A percentile compares a stretch with the other conserved stretches of the same genome.
Evolutionary conservation across 2,329 filamentous ascomycete genomes (phyloP).

Genomic region (Fusarium lateritium): DNA sequence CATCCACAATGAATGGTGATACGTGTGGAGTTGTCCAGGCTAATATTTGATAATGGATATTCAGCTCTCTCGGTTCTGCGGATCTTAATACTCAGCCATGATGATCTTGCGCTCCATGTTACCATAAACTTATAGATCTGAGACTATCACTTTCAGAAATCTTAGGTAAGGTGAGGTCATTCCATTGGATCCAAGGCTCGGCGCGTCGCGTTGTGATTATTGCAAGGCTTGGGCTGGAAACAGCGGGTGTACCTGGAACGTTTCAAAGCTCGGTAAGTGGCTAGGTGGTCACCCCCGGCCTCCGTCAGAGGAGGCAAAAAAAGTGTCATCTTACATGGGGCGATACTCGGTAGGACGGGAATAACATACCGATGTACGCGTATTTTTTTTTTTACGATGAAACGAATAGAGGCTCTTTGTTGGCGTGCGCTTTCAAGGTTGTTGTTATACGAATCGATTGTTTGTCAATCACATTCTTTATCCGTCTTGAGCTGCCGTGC

Average conservation of each 20-base stretch:
- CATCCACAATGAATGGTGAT: neutral
- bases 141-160: neutral
- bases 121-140: neutral
- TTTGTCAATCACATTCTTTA: neutral
- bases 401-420: neutral
- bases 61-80: constrained; percentile 2
- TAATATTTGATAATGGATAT: constrained; percentile 20
- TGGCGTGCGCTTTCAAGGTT: no score
- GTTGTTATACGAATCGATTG: neutral
- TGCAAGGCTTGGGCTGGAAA: neutral
- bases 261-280: constrained; percentile 24
- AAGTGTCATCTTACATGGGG: constrained; percentile 12
- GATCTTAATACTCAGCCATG: constrained; percentile 26
- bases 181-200: constrained; percentile 3
- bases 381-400: neutral
- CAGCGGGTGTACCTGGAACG: constrained; percentile 30
- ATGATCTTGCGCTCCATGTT: neutral
- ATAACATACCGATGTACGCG: neutral
- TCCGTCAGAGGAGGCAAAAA: neutral
- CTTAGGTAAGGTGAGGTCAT: constrained; percentile 25
- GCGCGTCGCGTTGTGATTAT: neutral
- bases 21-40: neutral
- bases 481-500: neutral
- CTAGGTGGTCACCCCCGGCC: constrained; percentile 3
- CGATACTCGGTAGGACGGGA: constrained; percentile 2